A percentile compares a stretch with the other conserved stretches of the same genome.
Conservation (phyloP, 495 filamentous ascomycete species). For the Bathelium albidoporum region DNA sequence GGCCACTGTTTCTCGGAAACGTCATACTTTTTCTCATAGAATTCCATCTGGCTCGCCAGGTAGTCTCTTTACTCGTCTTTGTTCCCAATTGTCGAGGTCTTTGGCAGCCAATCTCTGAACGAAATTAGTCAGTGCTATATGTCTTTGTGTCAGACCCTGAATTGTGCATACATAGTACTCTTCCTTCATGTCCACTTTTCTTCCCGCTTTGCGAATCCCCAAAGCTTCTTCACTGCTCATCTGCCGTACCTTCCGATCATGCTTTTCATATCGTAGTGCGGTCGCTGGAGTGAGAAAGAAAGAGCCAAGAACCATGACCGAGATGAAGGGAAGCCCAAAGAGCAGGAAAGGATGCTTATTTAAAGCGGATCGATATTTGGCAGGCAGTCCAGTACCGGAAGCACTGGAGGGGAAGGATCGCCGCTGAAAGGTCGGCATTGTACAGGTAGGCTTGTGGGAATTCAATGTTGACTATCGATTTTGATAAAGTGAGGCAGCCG, state of each 20-base stretch:
- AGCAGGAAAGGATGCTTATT: constrained; percentile 74
- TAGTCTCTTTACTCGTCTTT: constrained; percentile 79
- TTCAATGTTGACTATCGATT: not conserved
- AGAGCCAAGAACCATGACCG: constrained; percentile 83
- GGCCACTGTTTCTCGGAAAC: not conserved
- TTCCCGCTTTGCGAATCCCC: constrained; percentile 58
- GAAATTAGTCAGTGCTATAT: constrained; percentile 4
- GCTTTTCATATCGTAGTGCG: constrained; percentile 81
- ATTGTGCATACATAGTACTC: constrained; percentile 88
- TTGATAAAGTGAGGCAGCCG: constrained; percentile 1
- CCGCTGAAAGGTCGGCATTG: constrained; percentile 62
- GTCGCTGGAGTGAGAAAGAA: constrained; percentile 92
- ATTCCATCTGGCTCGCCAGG: constrained; percentile 82
- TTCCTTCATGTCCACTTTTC: constrained; percentile 69
- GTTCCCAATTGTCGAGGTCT: constrained; percentile 93
- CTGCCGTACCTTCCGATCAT: constrained; percentile 77
- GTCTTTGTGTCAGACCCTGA: not conserved
- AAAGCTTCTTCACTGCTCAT: constrained; percentile 75
- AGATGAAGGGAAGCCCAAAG: constrained; percentile 92
- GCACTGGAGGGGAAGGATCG: constrained; percentile 56
- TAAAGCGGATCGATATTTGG: constrained; percentile 62
- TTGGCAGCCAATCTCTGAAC: constrained; percentile 75
- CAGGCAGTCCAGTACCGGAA: constrained; percentile 51
- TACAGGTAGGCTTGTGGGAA: constrained; percentile 6
- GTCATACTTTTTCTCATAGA: constrained; percentile 41